Conservation (phyloP, 108 stramenopile species). For the Nannochloropsis oceanica region DNA sequence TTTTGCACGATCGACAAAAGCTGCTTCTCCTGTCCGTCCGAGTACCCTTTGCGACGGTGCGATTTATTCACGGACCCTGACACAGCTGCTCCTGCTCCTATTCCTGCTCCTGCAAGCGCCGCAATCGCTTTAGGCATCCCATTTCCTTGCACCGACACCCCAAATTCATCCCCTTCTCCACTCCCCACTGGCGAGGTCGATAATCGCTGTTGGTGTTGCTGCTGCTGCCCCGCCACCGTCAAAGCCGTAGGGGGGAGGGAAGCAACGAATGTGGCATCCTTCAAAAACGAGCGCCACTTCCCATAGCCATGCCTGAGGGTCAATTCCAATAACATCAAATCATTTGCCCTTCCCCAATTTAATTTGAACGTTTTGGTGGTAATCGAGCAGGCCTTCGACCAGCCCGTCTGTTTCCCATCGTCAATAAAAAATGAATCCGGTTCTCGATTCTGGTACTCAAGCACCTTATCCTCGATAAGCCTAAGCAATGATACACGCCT, state of each 20-base stretch:
- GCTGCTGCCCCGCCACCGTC: too few relatives aligned
- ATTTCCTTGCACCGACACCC: too few relatives aligned
- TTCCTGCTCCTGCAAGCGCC: not conserved
- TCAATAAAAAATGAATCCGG: not conserved
- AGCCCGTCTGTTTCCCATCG: not conserved
- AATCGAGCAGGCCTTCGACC: not conserved
- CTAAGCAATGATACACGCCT: not conserved
- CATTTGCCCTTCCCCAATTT: not conserved
- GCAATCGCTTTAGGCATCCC: not conserved
- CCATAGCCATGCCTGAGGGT: not conserved
- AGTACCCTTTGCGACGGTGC: not conserved
- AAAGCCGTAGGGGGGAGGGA: not conserved
- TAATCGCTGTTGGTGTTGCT: not conserved
- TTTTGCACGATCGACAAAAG: not conserved
- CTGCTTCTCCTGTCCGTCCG: not conserved
- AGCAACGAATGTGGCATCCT: not conserved
- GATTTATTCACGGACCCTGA: not conserved
- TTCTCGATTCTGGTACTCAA: not conserved
- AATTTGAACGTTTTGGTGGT: not conserved
- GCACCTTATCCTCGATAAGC: not conserved
- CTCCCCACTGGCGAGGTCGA: too few relatives aligned
- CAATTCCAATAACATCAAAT: not conserved
- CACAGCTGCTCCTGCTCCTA: not conserved
- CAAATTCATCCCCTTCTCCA: not conserved
- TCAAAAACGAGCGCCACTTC: not conserved